phyloP scores from a whole-genome alignment of 768 basidiomycete species.

The Boletus speciosus region DNA sequence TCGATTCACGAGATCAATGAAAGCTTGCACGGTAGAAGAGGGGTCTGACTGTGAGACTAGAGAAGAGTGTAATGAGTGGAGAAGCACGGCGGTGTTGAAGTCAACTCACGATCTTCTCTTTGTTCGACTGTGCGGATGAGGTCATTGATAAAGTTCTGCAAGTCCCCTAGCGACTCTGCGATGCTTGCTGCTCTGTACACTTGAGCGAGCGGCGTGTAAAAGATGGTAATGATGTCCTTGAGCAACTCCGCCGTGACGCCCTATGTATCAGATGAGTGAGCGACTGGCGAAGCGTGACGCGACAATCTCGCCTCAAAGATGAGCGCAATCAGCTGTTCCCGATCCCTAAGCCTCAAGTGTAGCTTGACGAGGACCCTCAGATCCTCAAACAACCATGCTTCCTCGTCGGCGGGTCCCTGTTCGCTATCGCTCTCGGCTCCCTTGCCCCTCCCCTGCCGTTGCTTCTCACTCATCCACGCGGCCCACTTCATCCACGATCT shows the following conservation, averaged over 20 bases:
- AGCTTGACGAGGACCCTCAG: constrained; percentile 74
- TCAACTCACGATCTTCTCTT: constrained; percentile 77
- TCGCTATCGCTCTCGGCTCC: constrained; percentile 71
- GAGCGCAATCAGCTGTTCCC: constrained; percentile 87
- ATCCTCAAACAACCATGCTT: constrained; percentile 96
- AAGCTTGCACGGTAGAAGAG: constrained; percentile 81
- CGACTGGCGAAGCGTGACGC: background rate
- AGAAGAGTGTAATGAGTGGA: background rate
- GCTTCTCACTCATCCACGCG: constrained; percentile 62
- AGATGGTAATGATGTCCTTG: constrained; percentile 98
- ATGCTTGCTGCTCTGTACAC: constrained; percentile 98
- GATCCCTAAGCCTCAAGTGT: constrained; percentile 77
- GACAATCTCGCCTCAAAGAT: constrained; percentile 80
- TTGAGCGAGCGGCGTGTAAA: constrained; percentile 93
- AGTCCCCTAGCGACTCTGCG: constrained; percentile 84
- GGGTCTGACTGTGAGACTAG: constrained; percentile 83
- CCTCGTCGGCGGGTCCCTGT: constrained; percentile 89
- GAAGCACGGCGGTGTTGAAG: background rate
- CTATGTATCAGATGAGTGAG: constrained; percentile 37
- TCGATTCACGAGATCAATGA: constrained; percentile 88
- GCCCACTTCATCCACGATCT: constrained; percentile 75
- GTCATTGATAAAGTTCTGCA: constrained; percentile 94
- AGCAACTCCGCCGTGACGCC: constrained; percentile 92
- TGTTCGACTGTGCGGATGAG: constrained; percentile 91
- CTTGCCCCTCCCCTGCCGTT: constrained; percentile 38